Evolutionary conservation across 768 basidiomycete species (phyloP).

Genomic region (Kockovaella imperatae): DNA sequence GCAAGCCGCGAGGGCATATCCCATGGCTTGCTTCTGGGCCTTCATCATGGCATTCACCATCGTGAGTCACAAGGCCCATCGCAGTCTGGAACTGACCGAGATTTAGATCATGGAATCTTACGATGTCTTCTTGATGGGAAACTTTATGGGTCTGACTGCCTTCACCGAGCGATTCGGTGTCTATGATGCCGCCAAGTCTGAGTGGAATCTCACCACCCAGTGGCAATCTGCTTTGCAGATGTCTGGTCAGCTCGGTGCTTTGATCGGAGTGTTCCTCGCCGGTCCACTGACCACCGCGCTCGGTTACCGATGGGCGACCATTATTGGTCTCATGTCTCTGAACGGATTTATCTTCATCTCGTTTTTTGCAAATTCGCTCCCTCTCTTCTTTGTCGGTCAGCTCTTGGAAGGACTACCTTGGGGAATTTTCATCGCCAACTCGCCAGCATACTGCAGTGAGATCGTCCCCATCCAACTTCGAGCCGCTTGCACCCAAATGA

Average conservation of each 20-base stretch:
- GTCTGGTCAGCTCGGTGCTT: slow-evolving; percentile 28
- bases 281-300: slow-evolving; percentile 26
- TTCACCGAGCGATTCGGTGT: slow-evolving; percentile 21
- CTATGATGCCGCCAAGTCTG: slow-evolving; percentile 2
- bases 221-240: slow-evolving; percentile 35
- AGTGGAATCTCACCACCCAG: slow-evolving; percentile 16
- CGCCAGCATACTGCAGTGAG: slow-evolving; percentile 35
- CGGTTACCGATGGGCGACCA: slow-evolving; percentile 33
- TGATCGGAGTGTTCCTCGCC: slow-evolving; percentile 36
- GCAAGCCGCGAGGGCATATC: slow-evolving; percentile 3
- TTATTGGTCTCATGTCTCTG: slow-evolving; percentile 21
- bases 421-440: slow-evolving; percentile 37
- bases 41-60: slow-evolving; percentile 5
- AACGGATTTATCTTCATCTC: slow-evolving; percentile 33
- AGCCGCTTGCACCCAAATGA: slow-evolving; percentile 28
- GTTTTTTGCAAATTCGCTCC: slow-evolving; percentile 31
- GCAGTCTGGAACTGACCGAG: background rate
- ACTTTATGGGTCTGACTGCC: slow-evolving; percentile 8
- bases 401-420: slow-evolving; percentile 33
- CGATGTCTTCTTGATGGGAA: slow-evolving; percentile 3
- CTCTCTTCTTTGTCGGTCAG: slow-evolving; percentile 28
- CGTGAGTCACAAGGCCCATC: background rate
- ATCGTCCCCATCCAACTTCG: slow-evolving; percentile 38
- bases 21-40: slow-evolving; percentile 4
- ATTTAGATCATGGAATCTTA: slow-evolving; percentile 4